Conservation (phyloP, 495 filamentous ascomycete genomes). For the Diplogelasinospora grovesii region DNA sequence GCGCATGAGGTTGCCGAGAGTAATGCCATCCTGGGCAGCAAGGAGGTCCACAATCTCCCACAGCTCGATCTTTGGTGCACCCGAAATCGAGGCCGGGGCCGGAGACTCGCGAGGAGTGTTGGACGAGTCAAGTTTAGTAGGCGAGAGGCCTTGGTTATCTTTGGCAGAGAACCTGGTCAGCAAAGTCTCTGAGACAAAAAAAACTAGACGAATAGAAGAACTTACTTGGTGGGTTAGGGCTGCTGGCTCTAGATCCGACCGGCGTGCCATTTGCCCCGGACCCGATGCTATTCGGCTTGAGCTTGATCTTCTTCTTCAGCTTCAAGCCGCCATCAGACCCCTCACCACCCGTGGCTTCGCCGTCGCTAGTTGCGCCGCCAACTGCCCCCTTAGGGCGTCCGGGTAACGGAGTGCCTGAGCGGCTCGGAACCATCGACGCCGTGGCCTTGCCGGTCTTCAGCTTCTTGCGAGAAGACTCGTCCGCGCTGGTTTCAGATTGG, state of each 20-base stretch:
- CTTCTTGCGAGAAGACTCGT: constrained; percentile 85
- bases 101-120: constrained; percentile 21
- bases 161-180: no score
- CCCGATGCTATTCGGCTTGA: constrained; percentile 34
- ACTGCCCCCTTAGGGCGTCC: constrained; percentile 48
- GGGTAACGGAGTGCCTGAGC: constrained; percentile 48
- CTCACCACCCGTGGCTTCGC: constrained; percentile 70
- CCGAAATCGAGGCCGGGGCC: constrained; percentile 10
- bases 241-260: constrained; percentile 47
- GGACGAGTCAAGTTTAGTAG: constrained; percentile 34
- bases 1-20: constrained; percentile 52
- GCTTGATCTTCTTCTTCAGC: constrained; percentile 59
- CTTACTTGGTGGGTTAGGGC: constrained; percentile 36
- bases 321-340: constrained; percentile 62
- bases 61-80: constrained; percentile 26
- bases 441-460: constrained; percentile 61
- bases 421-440: constrained; percentile 37
- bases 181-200: neutral
- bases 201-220: neutral
- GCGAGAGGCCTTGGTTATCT: constrained; percentile 6
- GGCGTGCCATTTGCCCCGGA: constrained; percentile 40
- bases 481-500: constrained; percentile 80
- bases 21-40: constrained; percentile 33
- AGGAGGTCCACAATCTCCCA: constrained; percentile 60
- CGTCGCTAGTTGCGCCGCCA: constrained; percentile 69